Conservation (phyloP, 148 eudicot genomes). For the Arctostaphylos glauca region DNA sequence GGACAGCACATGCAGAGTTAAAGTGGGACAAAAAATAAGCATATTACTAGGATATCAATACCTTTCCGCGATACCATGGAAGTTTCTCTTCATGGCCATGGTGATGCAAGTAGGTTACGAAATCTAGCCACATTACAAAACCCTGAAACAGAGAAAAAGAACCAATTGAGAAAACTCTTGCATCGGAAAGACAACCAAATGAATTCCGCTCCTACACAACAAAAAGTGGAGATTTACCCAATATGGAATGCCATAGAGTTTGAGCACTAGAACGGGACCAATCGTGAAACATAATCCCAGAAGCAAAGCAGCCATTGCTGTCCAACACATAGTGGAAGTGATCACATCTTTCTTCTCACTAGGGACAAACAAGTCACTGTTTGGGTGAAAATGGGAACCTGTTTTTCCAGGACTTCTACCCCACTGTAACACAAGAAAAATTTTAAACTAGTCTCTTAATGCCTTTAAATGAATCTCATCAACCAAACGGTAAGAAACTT, state of each 20-base stretch:
- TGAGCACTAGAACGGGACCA: slow-evolving; percentile 46
- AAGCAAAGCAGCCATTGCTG: slow-evolving; percentile 44
- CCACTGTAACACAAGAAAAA: slow-evolving; percentile 27
- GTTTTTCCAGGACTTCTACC: slow-evolving; percentile 49
- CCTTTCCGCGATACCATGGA: slow-evolving; percentile 51
- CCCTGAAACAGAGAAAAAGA: slow-evolving; percentile 17
- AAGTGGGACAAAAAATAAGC: neutral
- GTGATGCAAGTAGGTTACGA: slow-evolving; percentile 46
- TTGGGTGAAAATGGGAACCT: slow-evolving; percentile 51
- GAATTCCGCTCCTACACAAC: neutral
- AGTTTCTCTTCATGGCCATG: slow-evolving; percentile 45
- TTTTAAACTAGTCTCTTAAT: neutral
- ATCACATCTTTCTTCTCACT: slow-evolving; percentile 44
- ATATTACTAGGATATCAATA: slow-evolving; percentile 7
- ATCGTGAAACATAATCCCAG: slow-evolving; percentile 31
- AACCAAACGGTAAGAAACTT: slow-evolving; percentile 13
- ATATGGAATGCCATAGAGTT: slow-evolving; percentile 49
- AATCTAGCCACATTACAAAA: slow-evolving; percentile 38
- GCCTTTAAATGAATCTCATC: neutral
- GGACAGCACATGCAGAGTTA: neutral
- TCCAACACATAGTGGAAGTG: slow-evolving; percentile 54
- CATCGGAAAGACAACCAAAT: neutral
- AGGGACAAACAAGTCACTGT: slow-evolving; percentile 46
- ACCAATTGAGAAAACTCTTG: neutral
- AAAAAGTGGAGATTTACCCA: slow-evolving; percentile 28